Evolutionary conservation across 1,284 basidiomycete genomes (phyloP), one percentile per base, ranked within the genome.

Genomic region (Microbotryomycetes sp.): DNA sequence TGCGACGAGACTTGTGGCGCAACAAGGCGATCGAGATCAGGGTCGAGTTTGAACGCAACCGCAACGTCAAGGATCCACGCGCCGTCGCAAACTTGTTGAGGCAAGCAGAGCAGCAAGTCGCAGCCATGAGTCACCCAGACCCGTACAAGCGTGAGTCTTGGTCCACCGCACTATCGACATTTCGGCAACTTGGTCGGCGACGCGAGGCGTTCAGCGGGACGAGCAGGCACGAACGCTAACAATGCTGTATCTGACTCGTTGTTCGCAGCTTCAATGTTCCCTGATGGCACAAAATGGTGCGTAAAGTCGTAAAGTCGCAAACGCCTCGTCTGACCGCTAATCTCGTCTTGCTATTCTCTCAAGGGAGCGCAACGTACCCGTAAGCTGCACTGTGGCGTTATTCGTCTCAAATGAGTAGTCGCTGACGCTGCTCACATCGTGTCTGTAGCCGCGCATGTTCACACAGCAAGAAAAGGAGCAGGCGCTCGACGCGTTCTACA

Each of bases 21-120:
- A 62, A 64, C 61, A 67, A 66, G 66, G 71, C 73, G 50, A 73
- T 74, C 64, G 72, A 74, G 57, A 70, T 74, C 50, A 55, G 73
- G 28, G 72, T 70, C 41, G 59, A 67, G 59, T 74, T 74, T 52
- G 73, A 74, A 60, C 61, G 67, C 45, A 72, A 74, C 65, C 60
- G 72, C 45, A 57, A 73, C 55, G 70, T 73, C n/a, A 63, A 62
- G 54, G 73, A 74, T 61, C 73, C 73, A 52, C 57, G 73, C 46
- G 71, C 71, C 2, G 71, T 73, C 46, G 70, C 71, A 21, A 65
- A 65, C 16, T 46, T 73, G 26, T 57, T 74, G 21, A 60, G 64
- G 53, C 63, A 73, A 50, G 70, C 69, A 3, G 71, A 73, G 63
- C 59, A 68, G 41, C 62, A 73, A 50, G 64, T 72, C 1, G 60